Percentiles rank a stretch among this genome's conserved stretches.
Conservation (phyloP, 192 early-diverging fungal genomes). For the Coemansia pectinata region DNA sequence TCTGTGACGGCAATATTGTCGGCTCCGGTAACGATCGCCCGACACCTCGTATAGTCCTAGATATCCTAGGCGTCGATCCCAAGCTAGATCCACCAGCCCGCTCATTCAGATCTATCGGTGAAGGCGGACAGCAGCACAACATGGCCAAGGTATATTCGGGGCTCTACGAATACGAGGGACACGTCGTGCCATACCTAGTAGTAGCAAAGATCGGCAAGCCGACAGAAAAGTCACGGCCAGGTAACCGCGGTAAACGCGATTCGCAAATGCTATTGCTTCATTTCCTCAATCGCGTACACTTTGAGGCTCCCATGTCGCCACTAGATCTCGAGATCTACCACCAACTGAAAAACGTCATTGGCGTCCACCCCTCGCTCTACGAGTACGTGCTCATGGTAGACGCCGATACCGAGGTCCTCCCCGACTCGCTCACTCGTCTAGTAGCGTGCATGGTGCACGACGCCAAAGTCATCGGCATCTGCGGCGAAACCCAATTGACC, state of each 20-base stretch:
- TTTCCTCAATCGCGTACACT: conserved; percentile 96
- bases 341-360: conserved; percentile 99
- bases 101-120: conserved; percentile 83
- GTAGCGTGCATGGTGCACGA: conserved; percentile 94
- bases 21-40: conserved; percentile 96
- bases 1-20: conserved; percentile 96
- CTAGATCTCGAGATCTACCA: conserved; percentile 98
- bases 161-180: conserved; percentile 88
- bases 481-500: conserved; percentile 93
- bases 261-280: conserved; percentile 97
- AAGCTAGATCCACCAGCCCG: conserved; percentile 80
- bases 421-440: conserved; percentile 94
- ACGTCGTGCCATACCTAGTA: conserved; percentile 92
- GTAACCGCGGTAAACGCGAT: conserved; percentile 98
- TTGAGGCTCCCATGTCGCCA: conserved; percentile 89
- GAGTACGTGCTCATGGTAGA: conserved; percentile 99
- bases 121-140: conserved; percentile 90
- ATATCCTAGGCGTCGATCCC: conserved; percentile 91
- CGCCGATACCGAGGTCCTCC: conserved; percentile 92
- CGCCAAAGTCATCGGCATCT: conserved; percentile 90
- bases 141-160: conserved; percentile 98
- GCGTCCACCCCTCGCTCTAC: conserved; percentile 96
- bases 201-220: conserved; percentile 91
- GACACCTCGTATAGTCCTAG: conserved; percentile 94
- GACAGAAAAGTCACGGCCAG: conserved; percentile 80